These are phyloP conservation scores for Ulmus americana DNA, from an alignment of 331 rosid genomes.

Conservation along the genomic window DNA sequence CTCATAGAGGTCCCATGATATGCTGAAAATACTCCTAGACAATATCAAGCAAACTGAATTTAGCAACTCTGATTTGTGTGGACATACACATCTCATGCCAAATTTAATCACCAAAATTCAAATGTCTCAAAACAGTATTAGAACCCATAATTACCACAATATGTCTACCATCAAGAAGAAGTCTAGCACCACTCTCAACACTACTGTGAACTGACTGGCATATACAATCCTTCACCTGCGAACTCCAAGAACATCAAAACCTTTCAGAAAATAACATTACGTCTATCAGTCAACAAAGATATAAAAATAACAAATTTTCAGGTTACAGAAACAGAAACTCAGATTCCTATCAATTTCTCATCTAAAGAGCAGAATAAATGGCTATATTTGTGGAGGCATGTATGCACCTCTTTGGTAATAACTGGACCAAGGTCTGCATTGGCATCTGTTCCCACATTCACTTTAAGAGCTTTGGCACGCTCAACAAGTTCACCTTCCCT, in stretches of 20 bases:
- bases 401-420: slow-evolving; percentile 51
- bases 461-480: slow-evolving; percentile 43
- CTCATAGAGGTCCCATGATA: background rate
- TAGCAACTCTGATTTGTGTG: background rate
- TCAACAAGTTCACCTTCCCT: slow-evolving; percentile 51
- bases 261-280: background rate
- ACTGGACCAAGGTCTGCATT: slow-evolving; percentile 60
- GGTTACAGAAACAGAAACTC: slow-evolving; percentile 5
- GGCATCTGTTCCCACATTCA: slow-evolving; percentile 58
- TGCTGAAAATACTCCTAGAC: slow-evolving; percentile 1
- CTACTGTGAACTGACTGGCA: slow-evolving; percentile 44
- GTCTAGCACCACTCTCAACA: slow-evolving; percentile 53
- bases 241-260: slow-evolving; percentile 10
- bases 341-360: background rate
- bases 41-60: background rate
- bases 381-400: slow-evolving; percentile 9
- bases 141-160: slow-evolving; percentile 31
- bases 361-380: slow-evolving; percentile 7
- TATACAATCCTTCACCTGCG: slow-evolving; percentile 50
- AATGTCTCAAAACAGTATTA: background rate
- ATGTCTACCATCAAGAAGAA: slow-evolving; percentile 56
- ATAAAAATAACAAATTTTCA: background rate
- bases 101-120: background rate
- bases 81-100: background rate
- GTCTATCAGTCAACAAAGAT: background rate